These are phyloP conservation scores for Angophora floribunda DNA, from an alignment of 345 rosid species.

Conservation along the genomic window DNA sequence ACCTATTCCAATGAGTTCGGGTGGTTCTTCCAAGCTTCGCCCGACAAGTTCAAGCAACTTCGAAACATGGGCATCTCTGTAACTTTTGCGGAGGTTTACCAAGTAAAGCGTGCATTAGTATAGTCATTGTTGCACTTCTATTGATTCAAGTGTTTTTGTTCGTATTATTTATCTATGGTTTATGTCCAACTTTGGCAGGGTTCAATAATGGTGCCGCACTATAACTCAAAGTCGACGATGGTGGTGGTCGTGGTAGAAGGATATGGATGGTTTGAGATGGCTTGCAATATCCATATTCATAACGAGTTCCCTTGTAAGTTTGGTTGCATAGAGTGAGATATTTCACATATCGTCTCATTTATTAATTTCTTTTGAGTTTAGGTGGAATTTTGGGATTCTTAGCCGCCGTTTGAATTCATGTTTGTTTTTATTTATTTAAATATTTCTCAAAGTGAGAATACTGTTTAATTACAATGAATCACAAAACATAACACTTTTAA, in stretches of 20 bases:
- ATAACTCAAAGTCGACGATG: slow-evolving; percentile 17
- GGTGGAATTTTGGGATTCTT: no score
- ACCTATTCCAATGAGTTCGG: slow-evolving; percentile 34
- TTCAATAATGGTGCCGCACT: slow-evolving; percentile 35
- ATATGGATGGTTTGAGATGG: slow-evolving; percentile 38
- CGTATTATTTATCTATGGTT: background rate
- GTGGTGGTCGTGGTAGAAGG: slow-evolving; percentile 30
- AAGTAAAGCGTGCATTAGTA: slow-evolving; percentile 3
- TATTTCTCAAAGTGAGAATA: no score
- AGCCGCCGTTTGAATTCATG: no score
- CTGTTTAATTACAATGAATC: no score
- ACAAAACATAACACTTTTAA: no score
- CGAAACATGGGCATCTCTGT: slow-evolving; percentile 14
- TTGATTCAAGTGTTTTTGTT: background rate
- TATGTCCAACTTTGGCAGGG: slow-evolving; percentile 4
- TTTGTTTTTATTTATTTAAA: no score
- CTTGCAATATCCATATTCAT: no score
- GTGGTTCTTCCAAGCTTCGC: slow-evolving; percentile 26
- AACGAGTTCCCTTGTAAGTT: no score
- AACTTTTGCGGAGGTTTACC: slow-evolving; percentile 14
- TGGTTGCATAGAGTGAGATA: no score
- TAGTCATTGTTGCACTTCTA: background rate
- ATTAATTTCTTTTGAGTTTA: no score
- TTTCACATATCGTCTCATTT: no score
- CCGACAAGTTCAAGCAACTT: slow-evolving; percentile 23